Conservation (phyloP, 2,329 filamentous ascomycete species). For the Exophiala bonariae region DNA sequence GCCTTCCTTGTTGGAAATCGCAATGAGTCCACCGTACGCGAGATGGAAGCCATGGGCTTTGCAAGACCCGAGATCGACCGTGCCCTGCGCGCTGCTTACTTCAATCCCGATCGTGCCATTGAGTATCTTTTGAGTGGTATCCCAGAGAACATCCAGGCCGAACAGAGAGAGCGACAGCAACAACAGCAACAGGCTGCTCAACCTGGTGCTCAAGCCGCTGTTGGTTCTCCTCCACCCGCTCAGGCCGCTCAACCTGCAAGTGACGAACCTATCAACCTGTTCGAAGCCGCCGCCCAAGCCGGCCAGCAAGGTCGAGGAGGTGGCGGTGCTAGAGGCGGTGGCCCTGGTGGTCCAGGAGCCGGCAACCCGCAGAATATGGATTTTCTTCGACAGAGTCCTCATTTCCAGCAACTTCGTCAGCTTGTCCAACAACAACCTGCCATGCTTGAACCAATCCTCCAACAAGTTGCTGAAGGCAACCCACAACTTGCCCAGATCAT, state of each 20-base stretch:
- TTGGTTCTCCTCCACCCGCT: conserved; percentile 38
- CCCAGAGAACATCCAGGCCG: conserved; percentile 76
- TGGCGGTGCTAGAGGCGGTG: conserved; percentile 31
- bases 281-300: conserved; percentile 85
- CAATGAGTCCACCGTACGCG: conserved; percentile 76
- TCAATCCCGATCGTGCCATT: conserved; percentile 94
- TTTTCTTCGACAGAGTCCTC: conserved; percentile 89
- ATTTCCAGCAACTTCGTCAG: conserved; percentile 96
- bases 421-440: conserved; percentile 96
- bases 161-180: conserved; percentile 57
- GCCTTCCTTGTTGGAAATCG: conserved; percentile 84
- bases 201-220: conserved; percentile 23
- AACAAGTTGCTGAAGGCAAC: conserved; percentile 93
- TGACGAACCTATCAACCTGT: conserved; percentile 77
- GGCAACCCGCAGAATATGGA: conserved; percentile 69
- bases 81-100: conserved; percentile 94
- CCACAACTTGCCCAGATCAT: conserved; percentile 92
- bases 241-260: conserved; percentile 42
- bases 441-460: conserved; percentile 97
- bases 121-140: conserved; percentile 95
- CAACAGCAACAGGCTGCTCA: conserved; percentile 29
- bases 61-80: conserved; percentile 82
- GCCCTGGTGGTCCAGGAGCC: conserved; percentile 44
- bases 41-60: conserved; percentile 98
- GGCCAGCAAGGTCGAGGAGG: conserved; percentile 44